A percentile compares a stretch with the other conserved stretches of the same genome.
Evolutionary conservation across 805 yeast genomes (phyloP).

Genomic region (Candida sakaeoensis): DNA sequence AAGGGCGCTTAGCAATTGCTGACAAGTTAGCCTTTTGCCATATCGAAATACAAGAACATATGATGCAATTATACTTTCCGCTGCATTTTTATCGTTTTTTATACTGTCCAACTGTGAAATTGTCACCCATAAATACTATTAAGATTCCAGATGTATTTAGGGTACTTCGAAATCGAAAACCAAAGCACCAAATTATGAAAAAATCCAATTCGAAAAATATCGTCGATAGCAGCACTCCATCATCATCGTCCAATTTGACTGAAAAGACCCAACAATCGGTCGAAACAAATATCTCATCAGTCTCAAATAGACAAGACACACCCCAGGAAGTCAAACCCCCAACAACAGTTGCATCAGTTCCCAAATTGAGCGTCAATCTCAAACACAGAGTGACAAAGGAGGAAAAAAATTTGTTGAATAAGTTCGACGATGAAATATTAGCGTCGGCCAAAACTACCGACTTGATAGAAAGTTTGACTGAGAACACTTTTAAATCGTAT

Average conservation of each 20-base stretch:
- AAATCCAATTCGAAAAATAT: background rate
- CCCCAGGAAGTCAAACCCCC: background rate
- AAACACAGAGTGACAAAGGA: slow-evolving; percentile 8
- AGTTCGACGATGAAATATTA: slow-evolving; percentile 9
- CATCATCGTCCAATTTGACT: background rate
- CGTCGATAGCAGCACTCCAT: background rate
- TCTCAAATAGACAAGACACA: background rate
- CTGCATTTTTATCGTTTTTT: too few relatives aligned
- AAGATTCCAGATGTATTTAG: background rate
- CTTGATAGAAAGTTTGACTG: slow-evolving; percentile 8
- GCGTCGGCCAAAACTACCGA: slow-evolving; percentile 6
- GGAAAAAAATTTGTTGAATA: slow-evolving; percentile 8
- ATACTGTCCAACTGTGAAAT: background rate
- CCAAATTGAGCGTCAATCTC: slow-evolving; percentile 7
- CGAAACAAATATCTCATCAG: background rate
- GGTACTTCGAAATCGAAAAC: background rate
- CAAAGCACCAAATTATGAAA: background rate
- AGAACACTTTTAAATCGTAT: slow-evolving; percentile 11
- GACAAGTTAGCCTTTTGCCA: too few relatives aligned
- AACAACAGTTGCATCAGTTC: background rate
- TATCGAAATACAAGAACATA: background rate
- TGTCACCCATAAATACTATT: background rate
- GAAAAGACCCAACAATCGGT: background rate
- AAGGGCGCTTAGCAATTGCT: too few relatives aligned
- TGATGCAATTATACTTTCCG: background rate